Base-by-base conservation (phyloP, 2,329 filamentous ascomycete species). In the Cladophialophora psammophila region DNA sequence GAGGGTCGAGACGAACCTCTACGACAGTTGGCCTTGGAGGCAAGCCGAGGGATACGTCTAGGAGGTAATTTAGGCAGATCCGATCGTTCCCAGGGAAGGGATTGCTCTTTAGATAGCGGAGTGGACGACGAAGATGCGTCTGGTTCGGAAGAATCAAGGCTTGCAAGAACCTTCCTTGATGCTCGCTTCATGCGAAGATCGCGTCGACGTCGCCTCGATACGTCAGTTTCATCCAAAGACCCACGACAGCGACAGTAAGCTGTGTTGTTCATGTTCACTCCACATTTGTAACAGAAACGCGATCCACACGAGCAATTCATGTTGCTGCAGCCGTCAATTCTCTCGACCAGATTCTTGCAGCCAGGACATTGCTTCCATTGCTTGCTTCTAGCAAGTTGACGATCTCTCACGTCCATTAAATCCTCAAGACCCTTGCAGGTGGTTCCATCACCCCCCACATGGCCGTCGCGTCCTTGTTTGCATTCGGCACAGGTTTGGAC, bases 291-390 rank as follows among this genome's bases (percentile, higher is more conserved):
- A 52, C 67, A 69, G 40, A 69, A 69, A 5, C 60, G 12, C n/a
- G 35, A 32, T 18, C 67, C 67, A 42, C 67, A 69, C 5, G 60
- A 36, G 48, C 68, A 70, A 12, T 31, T n/a, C 54, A 70, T 66
- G 42, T 66, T 54, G 36, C 62, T 35, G 45, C 68, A 70, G 5
- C 68, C 68, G 8, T 62, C 66, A 13, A 12, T 68, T 36, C 59
- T 64, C 54, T 70, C 68, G 34, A 70, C 64, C 32, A 70, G 50
- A 48, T 68, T 68, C 50, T 67, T 61, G 57, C 68, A 70, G 34
- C 66, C 36, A 3, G 68, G 68, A 38, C 68, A 70, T 53, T 68
- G 65, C 55, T 64, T 70, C 68, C 68, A 70, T 35, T 36, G 45
- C 20, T 66, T 60, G 32, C 8, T 34, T 55, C 50, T 35, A 15